Base-by-base conservation (phyloP, 164 flowering plant genomes). In the Annona squamosa region DNA sequence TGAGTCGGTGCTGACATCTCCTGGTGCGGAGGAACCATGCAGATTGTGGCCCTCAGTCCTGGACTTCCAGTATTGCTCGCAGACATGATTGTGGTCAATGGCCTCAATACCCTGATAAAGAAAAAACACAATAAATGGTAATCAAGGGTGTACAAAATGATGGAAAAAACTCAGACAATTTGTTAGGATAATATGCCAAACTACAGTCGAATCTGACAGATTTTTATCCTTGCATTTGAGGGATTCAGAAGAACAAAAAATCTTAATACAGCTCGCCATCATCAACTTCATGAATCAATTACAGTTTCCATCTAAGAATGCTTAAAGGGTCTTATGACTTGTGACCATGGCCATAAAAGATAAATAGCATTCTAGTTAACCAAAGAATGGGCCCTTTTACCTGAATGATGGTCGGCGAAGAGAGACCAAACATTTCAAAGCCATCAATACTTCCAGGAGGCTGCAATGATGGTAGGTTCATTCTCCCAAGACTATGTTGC, bases 371-470 rank as follows among this genome's bases (percentile, higher is more conserved):
- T 16, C 59, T 16, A 12, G 13, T 6, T 9, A 52, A 16, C 59
- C 37, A 5, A 52, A 52, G 59, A 52, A 16, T 52, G 7, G 59
- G 68, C 2, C 4, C n/a, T 12, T 65, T 79, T 87, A 90, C 99
- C 98, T 91, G 89, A 63, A 96, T 79, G 67, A 92, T 87, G 48
- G 82, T 82, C n/a, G 99, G 91, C 48, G 97, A 89, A 72, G 92
- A 81, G 75, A 92, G 89, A 42, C 99, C 99, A 85, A 96, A 96
- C 99, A 96, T 96, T 83, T 90, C 91, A 66, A 91, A 79, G 72
- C 99, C 99, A 76, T 96, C 96, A 67, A 91, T 78, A 79, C 94
- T 89, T 57, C 92, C 94, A 47, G 93, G 98, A 80, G 97, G 97
- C 83, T 90, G 98, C 68, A 93, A 76, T 82, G 94, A 89, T 63